These are phyloP conservation scores for Colletotrichum sojae DNA, from an alignment of 2,329 filamentous ascomycete genomes.

Conservation along the genomic window DNA sequence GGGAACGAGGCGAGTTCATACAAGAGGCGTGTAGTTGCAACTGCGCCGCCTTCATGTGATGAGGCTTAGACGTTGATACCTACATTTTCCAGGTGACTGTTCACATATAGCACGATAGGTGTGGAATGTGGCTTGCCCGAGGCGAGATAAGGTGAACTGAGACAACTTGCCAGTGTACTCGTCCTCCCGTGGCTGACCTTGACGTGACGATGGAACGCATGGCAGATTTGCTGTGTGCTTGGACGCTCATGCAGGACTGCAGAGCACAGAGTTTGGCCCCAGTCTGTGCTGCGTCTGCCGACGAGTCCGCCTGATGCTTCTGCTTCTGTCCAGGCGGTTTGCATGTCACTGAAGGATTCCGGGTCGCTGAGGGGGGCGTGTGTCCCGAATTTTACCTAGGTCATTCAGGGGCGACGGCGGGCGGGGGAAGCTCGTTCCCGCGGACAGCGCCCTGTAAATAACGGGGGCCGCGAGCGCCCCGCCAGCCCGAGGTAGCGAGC, in stretches of 20 bases:
- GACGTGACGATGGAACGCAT: not conserved
- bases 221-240: constrained; percentile 6
- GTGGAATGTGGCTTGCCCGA: not conserved
- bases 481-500: constrained; percentile 26
- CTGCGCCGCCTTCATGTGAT: constrained; percentile 10
- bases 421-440: no score
- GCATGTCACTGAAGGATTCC: no score
- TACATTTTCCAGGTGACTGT: no score
- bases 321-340: no score
- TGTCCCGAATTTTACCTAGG: no score
- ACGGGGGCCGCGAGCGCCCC: constrained; percentile 32
- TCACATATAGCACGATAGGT: not conserved
- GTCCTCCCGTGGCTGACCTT: not conserved
- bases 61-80: not conserved
- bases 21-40: no score
- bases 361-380: no score
- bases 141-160: not conserved
- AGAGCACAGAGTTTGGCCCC: constrained; percentile 41
- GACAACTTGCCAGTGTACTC: no score
- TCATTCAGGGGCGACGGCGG: no score
- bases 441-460: not conserved
- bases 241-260: constrained; percentile 26
- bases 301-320: not conserved
- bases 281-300: constrained; percentile 36
- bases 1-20: not conserved